phyloP scores from a whole-genome alignment of 129 eudicot genomes.

The Ambrosia artemisiifolia region DNA sequence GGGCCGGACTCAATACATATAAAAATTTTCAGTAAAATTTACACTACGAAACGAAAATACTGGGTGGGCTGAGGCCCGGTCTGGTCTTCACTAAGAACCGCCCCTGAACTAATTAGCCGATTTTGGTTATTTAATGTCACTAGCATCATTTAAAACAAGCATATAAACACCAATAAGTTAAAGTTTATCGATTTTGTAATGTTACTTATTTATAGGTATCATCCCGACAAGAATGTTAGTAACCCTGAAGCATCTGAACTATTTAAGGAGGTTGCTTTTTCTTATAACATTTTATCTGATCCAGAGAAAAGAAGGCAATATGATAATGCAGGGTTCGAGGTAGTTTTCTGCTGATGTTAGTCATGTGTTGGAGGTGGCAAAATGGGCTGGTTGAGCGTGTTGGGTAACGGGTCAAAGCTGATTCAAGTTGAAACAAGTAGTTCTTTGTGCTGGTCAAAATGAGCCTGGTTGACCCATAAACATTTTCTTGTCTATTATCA shows the following conservation, averaged over 20 bases:
- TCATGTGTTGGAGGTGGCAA: not conserved
- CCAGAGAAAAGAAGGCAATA: slow-evolving; percentile 90
- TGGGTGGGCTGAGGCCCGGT: too few species aligned
- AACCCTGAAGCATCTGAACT: slow-evolving; percentile 92
- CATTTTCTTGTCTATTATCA: not conserved
- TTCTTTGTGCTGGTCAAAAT: not conserved
- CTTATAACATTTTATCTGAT: slow-evolving; percentile 80
- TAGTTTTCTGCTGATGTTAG: slow-evolving; percentile 15
- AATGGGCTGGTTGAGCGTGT: not conserved
- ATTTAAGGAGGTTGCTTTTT: slow-evolving; percentile 92
- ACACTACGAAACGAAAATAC: too few species aligned
- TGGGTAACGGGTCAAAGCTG: not conserved
- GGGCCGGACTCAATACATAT: too few species aligned
- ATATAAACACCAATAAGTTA: not conserved
- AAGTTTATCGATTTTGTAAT: slow-evolving; percentile 9
- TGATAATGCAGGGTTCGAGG: slow-evolving; percentile 89
- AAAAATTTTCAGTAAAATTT: too few species aligned
- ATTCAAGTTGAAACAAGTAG: not conserved
- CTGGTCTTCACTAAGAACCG: too few species aligned
- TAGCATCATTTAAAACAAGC: not conserved
- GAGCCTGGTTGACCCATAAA: not conserved
- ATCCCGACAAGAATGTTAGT: slow-evolving; percentile 86
- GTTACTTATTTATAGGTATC: slow-evolving; percentile 53
- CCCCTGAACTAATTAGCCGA: too few species aligned
- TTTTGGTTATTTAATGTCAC: not conserved